phyloP scores from a whole-genome alignment of 305 asterid genomes.

The Lippia alba region DNA sequence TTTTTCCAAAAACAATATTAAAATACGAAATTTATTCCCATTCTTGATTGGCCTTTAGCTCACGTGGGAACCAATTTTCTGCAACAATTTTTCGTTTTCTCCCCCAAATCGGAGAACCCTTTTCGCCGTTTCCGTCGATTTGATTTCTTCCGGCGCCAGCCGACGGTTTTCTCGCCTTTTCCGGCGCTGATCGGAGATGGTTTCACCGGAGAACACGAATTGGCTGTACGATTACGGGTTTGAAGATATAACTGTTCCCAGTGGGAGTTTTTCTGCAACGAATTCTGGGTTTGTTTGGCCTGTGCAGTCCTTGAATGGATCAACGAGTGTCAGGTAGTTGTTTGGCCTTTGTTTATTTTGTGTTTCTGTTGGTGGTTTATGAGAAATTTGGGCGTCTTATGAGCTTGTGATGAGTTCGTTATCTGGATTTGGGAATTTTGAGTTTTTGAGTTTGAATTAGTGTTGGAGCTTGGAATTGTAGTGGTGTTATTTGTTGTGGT shows the following conservation, averaged over 20 bases:
- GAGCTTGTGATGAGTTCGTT: constrained; percentile 10
- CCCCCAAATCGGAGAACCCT: constrained; percentile 14
- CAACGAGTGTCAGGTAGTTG: constrained; percentile 62
- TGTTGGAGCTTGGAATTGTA: background rate
- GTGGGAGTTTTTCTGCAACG: constrained; percentile 53
- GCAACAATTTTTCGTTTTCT: background rate
- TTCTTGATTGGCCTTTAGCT: background rate
- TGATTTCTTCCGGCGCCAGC: constrained; percentile 21
- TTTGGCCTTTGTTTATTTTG: background rate
- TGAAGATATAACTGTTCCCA: constrained; percentile 65
- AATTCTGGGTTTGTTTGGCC: constrained; percentile 76
- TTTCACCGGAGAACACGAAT: constrained; percentile 82
- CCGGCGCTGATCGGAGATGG: constrained; percentile 66
- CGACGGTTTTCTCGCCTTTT: background rate
- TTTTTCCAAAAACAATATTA: background rate
- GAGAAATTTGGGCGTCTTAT: background rate
- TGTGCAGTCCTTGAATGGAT: constrained; percentile 62
- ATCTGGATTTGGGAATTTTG: background rate
- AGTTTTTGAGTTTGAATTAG: background rate
- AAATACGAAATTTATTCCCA: background rate
- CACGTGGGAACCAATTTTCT: constrained; percentile 6
- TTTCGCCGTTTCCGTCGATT: background rate
- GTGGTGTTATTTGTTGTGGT: background rate
- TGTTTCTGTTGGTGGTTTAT: background rate
- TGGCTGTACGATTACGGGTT: constrained; percentile 92